Conservation (phyloP, 1,139 yeast species). For the Diutina siamensis region DNA sequence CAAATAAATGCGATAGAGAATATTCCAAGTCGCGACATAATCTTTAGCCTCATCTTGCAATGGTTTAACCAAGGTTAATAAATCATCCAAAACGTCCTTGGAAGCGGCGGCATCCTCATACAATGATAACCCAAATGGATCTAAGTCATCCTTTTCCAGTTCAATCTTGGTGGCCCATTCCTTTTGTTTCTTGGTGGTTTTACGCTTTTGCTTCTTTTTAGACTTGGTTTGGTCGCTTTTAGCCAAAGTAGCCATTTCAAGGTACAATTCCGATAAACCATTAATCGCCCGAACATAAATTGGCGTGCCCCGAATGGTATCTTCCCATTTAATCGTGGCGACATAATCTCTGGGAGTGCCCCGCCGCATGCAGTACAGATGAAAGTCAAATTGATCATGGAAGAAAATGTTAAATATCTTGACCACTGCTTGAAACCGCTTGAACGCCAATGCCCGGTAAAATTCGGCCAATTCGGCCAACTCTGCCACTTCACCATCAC, state of each 20-base stretch:
- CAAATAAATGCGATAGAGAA: conserved; percentile 27
- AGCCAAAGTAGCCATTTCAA: conserved; percentile 31
- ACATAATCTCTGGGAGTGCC: conserved; percentile 84
- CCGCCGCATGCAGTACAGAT: conserved; percentile 79
- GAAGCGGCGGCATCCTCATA: conserved; percentile 17
- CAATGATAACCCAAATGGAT: conserved; percentile 36
- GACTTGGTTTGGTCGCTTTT: conserved; percentile 21
- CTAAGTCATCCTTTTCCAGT: conserved; percentile 34
- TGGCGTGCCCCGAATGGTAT: conserved; percentile 55
- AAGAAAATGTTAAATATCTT: conserved; percentile 60
- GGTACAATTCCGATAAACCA: conserved; percentile 53
- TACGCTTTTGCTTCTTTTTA: conserved; percentile 15
- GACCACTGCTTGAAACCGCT: conserved; percentile 60
- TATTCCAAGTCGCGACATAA: conserved; percentile 24
- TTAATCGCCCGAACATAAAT: conserved; percentile 56
- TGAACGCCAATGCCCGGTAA: conserved; percentile 63
- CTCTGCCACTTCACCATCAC: conserved; percentile 16
- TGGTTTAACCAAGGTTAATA: conserved; percentile 21
- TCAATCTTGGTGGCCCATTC: conserved; percentile 30
- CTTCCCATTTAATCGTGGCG: conserved; percentile 74
- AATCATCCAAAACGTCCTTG: conserved; percentile 17
- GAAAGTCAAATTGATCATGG: conserved; percentile 90
- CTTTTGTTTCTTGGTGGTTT: conserved; percentile 14
- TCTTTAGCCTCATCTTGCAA: conserved; percentile 25
- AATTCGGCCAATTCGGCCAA: conserved; percentile 22